Evolutionary conservation across 2,329 filamentous ascomycete species (phyloP).

Genomic region (Fusarium sulawesiense): DNA sequence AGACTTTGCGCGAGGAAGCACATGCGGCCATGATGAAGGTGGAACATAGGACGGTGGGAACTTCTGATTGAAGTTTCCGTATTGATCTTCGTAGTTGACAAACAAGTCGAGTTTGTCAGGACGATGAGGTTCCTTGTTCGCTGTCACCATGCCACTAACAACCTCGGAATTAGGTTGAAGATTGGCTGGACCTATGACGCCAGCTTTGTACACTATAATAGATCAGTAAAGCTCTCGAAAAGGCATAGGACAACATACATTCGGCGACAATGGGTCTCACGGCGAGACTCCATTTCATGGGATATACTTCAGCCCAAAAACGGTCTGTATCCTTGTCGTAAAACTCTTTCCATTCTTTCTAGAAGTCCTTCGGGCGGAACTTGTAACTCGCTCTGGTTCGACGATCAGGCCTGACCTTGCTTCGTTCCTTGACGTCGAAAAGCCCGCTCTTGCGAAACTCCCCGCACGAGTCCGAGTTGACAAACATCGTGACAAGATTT

Average conservation of each 20-base stretch:
- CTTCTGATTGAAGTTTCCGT: constrained; percentile 16
- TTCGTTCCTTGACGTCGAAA: constrained; percentile 39
- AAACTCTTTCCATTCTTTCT: constrained; percentile 40
- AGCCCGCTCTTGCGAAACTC: constrained; percentile 32
- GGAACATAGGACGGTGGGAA: constrained; percentile 24
- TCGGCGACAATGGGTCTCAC: constrained; percentile 44
- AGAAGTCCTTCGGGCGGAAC: constrained; percentile 39
- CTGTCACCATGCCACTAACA: constrained; percentile 37
- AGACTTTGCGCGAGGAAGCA: constrained; percentile 32
- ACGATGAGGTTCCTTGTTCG: constrained; percentile 43
- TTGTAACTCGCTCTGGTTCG: constrained; percentile 42
- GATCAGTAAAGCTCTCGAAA: constrained; percentile 6
- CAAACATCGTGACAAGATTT: constrained; percentile 28
- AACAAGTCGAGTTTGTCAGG: constrained; percentile 45
- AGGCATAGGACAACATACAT: constrained; percentile 7
- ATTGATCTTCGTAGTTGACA: constrained; percentile 45
- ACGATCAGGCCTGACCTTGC: constrained; percentile 38
- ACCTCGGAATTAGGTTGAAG: constrained; percentile 34
- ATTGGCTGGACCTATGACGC: constrained; percentile 41
- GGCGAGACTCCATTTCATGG: constrained; percentile 46
- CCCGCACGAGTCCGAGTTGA: constrained; percentile 31
- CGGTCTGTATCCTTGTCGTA: not conserved
- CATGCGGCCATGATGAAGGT: constrained; percentile 39
- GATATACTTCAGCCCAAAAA: constrained; percentile 40
- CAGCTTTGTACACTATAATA: constrained; percentile 42